Evolutionary conservation across 495 filamentous ascomycete species (phyloP).

Genomic region (Elasticomyces elasticus): DNA sequence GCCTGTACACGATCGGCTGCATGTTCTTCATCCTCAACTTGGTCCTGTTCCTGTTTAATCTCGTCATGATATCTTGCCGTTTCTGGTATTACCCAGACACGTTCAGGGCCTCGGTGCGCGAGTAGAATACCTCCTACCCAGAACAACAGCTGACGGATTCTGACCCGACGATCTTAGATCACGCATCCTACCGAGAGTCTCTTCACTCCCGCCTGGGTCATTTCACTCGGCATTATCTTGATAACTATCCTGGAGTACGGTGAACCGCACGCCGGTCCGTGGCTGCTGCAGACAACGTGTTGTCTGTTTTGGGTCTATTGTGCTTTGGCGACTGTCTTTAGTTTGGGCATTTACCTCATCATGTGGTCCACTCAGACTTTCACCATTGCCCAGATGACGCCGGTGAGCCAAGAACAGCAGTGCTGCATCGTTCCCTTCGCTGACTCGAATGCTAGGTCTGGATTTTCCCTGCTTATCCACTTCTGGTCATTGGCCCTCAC

Average conservation of each 20-base stretch:
- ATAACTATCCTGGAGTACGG: conserved; percentile 77
- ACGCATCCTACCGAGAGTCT: conserved; percentile 70
- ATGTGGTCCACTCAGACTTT: conserved; percentile 66
- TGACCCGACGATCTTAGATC: too few relatives aligned
- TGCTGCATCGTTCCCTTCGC: too few relatives aligned
- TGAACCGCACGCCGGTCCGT: conserved; percentile 50
- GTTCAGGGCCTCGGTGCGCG: conserved; percentile 57
- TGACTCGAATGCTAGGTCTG: conserved; percentile 33
- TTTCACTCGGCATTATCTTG: conserved; percentile 63
- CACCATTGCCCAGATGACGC: conserved; percentile 80
- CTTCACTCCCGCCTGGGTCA: conserved; percentile 65
- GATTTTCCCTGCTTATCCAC: conserved; percentile 85
- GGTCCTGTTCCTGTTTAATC: conserved; percentile 59
- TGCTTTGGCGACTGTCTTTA: conserved; percentile 50
- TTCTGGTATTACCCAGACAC: conserved; percentile 64
- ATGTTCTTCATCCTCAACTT: conserved; percentile 71
- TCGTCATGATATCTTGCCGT: conserved; percentile 53
- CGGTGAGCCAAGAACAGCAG: conserved; percentile 36
- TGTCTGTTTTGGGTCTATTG: conserved; percentile 69
- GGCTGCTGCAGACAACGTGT: conserved; percentile 54
- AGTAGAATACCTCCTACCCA: too few relatives aligned
- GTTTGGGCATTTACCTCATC: conserved; percentile 48
- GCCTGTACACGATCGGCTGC: conserved; percentile 60
- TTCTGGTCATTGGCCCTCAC: conserved; percentile 69
- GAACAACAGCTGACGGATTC: too few relatives aligned